Evolutionary conservation across 2,329 filamentous ascomycete species (phyloP).

Genomic region (Tolypocladium paradoxum): DNA sequence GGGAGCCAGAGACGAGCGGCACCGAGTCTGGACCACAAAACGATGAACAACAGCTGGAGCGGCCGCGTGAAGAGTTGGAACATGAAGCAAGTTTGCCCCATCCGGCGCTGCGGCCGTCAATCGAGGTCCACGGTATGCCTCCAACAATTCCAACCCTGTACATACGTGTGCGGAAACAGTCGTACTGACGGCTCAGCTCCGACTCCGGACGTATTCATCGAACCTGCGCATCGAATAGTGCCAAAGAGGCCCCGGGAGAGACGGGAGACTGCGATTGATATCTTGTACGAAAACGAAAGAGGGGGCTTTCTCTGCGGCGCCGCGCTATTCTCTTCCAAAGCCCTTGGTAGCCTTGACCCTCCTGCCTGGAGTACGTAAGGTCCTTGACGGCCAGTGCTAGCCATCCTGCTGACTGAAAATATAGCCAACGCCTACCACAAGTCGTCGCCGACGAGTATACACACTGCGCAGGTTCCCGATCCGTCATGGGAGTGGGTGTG

Average conservation of each 20-base stretch:
- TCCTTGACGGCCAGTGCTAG: slow-evolving; percentile 1
- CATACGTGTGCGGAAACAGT: too few species aligned
- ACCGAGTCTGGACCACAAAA: not conserved
- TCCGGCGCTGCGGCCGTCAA: slow-evolving; percentile 16
- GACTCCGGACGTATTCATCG: slow-evolving; percentile 14
- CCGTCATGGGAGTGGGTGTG: slow-evolving; percentile 88
- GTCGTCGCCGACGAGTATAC: slow-evolving; percentile 54
- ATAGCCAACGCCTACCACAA: slow-evolving; percentile 52
- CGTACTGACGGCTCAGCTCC: slow-evolving; percentile 14
- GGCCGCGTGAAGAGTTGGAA: not conserved
- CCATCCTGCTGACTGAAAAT: not conserved
- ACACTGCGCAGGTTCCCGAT: slow-evolving; percentile 85
- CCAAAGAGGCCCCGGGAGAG: slow-evolving; percentile 20
- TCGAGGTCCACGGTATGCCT: slow-evolving; percentile 20
- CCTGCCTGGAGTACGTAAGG: slow-evolving; percentile 57
- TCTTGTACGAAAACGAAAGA: slow-evolving; percentile 92
- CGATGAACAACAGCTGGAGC: slow-evolving; percentile 1
- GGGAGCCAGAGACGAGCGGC: not conserved
- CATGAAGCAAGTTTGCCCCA: slow-evolving; percentile 8
- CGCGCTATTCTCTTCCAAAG: slow-evolving; percentile 78
- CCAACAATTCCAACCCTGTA: not conserved
- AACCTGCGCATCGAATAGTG: slow-evolving; percentile 21
- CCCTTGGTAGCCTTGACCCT: slow-evolving; percentile 77
- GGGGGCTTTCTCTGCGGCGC: slow-evolving; percentile 83
- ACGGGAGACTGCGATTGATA: slow-evolving; percentile 58